Base-by-base conservation (phyloP, 352 stramenopile genomes). In the Globisporangium solare region DNA sequence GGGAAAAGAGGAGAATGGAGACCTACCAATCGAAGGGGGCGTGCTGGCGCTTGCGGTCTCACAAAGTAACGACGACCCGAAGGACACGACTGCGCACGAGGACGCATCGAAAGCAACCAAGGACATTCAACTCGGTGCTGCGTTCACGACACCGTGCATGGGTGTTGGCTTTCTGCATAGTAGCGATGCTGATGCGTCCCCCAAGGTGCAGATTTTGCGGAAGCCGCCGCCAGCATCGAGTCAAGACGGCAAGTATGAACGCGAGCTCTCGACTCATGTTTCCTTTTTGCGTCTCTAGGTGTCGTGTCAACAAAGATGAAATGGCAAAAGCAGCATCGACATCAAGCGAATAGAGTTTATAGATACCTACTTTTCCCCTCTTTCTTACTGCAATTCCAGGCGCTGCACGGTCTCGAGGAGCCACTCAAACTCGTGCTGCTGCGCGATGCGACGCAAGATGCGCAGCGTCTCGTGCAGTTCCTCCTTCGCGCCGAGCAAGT, bases 131-230 rank as follows among this genome's bases (percentile, higher is more conserved):
- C 50, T 90, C 3, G 75, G 74, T 17, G 74, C 56, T 17, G 77
- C 77, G 10, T 88, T 88, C 54, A 81, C 80, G 31, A 90, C 80
- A 13, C 72, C 75, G 1, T 79, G 77, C 42, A 90, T 90, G 74
- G 80, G 71, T 15, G 75, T 88, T 5, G 80, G 80, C 3, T 81
- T 77, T 51, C 49, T 76, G 39, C 67, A 72, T 24, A 72, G 64
- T 20, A 18, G 54, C 46, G 47, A 55, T 5, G 24, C 49, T 8
- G 51, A 42, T 0, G 51, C 57, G 37, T 13, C 39, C 14, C 62
- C 65, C 2, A 69, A 74, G n/a, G 67, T 84, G 1, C 67, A 88
- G 58, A 71, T 88, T 14, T 65, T 88, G 37, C 73, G 73, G 1
- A 63, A 68, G 15, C 71, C 71, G 3, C 71, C 71, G 3, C 37